Evolutionary conservation across 495 filamentous ascomycete genomes (phyloP), one percentile per base, ranked within the genome.

Genomic region (Rostrohypoxylon terebratum): DNA sequence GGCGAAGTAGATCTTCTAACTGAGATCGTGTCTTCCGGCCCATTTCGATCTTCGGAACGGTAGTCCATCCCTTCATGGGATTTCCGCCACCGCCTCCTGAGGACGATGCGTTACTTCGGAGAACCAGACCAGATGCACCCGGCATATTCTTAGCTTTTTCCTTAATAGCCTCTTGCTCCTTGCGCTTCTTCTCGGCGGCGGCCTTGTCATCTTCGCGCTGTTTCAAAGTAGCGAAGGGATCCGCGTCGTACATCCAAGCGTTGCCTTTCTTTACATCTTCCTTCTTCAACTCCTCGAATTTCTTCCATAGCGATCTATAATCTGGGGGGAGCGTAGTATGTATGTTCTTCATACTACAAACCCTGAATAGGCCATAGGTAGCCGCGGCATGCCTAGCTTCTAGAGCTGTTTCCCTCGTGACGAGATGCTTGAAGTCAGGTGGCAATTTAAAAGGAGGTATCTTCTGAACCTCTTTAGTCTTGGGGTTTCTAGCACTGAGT

Each of bases 341-440:
- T 42, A 97, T 86, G 70, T 97, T 99, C 72, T 91, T 91, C 92
- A 95, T 96, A 75, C 90, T 97, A 81, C 92, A 93, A 0, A 98
- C 92, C 40, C 96, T 89, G 78, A 93, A 97, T 3, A 99, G 86
- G 1, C 91, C 91, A 81, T 93, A 98, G 0, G 94, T 92, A 2
- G 96, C 96, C 13, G 93, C 93, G 68, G 96, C 94, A 83, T 99
- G 94, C 66, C 91, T 89, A 42, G 96, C 96, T 80, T 99, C 96
- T 20, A 98, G 82, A 9, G 93, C 87, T 0, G 91, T 94, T 14
- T 90, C 85, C 77, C 91, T 90, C 8, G 82, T 77, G 11, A 90
- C 87, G 44, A 93, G 82, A 36, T 94, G 84, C 72, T 90, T 89
- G 79, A 91, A 86, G 60, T 87, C 86, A 7, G 88, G 86, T 11